phyloP scores from a whole-genome alignment of 2,329 filamentous ascomycete genomes.

The Aspergillus candidus region DNA sequence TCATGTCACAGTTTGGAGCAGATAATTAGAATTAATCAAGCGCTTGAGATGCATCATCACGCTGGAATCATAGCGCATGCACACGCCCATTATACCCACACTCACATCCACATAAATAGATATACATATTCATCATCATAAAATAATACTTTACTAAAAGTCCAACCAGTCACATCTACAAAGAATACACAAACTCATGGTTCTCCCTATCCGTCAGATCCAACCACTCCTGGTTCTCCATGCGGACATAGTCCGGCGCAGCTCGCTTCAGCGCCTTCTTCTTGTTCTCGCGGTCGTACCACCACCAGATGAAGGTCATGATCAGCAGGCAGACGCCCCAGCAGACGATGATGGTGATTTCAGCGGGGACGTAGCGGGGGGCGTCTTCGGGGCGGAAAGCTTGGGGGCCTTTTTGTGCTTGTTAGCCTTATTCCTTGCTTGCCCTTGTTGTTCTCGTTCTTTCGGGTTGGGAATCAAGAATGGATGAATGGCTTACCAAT shows the following conservation, averaged over 20 bases:
- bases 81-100: too few relatives aligned
- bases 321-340: slow-evolving; percentile 49
- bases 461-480: neutral
- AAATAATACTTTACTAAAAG: too few relatives aligned
- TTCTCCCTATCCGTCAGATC: slow-evolving; percentile 62
- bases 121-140: too few relatives aligned
- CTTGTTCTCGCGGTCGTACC: slow-evolving; percentile 54
- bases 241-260: slow-evolving; percentile 51
- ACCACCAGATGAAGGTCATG: slow-evolving; percentile 57
- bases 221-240: slow-evolving; percentile 63
- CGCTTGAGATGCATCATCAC: too few relatives aligned
- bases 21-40: too few relatives aligned
- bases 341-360: slow-evolving; percentile 59
- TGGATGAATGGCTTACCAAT: slow-evolving; percentile 40
- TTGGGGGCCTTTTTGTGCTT: slow-evolving; percentile 42
- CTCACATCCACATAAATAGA: too few relatives aligned
- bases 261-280: slow-evolving; percentile 51
- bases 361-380: slow-evolving; percentile 56
- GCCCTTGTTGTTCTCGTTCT: too few relatives aligned
- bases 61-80: too few relatives aligned
- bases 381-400: slow-evolving; percentile 52
- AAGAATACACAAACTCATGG: slow-evolving; percentile 62
- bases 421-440: neutral
- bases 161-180: slow-evolving; percentile 28
- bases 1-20: too few relatives aligned